Percentiles rank a stretch among this genome's conserved stretches.
Conservation (phyloP, 2,329 filamentous ascomycete genomes). For the Sporothrix euskadiensis region DNA sequence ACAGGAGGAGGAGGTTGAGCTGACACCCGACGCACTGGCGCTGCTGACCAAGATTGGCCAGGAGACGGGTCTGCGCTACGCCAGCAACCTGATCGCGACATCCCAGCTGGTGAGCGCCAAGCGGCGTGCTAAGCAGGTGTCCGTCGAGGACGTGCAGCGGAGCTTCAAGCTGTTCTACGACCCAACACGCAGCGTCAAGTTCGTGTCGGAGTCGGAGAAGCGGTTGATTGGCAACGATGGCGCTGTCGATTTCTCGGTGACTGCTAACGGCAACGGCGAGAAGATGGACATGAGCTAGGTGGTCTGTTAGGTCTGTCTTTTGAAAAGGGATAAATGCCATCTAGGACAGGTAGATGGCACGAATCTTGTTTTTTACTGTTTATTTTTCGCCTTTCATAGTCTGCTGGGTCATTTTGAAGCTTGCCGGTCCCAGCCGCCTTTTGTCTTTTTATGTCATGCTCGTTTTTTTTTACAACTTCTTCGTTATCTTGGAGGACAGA, state of each 20-base stretch:
- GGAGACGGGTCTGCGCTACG: conserved; percentile 89
- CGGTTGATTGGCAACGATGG: conserved; percentile 88
- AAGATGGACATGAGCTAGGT: conserved; percentile 39
- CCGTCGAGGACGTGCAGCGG: conserved; percentile 84
- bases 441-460: not conserved
- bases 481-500: conserved; percentile 19
- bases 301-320: not conserved
- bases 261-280: conserved; percentile 53
- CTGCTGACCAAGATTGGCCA: conserved; percentile 93
- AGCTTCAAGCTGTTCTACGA: conserved; percentile 96
- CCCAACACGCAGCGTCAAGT: conserved; percentile 80
- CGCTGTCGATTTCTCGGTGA: conserved; percentile 66
- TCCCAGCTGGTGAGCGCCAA: conserved; percentile 86
- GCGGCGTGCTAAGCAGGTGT: conserved; percentile 79
- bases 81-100: conserved; percentile 96
- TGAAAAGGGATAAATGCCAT: conserved; percentile 19
- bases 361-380: conserved; percentile 20
- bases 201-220: conserved; percentile 87
- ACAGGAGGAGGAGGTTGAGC: conserved; percentile 92
- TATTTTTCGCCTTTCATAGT: conserved; percentile 13
- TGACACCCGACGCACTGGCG: conserved; percentile 85
- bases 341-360: conserved; percentile 25
- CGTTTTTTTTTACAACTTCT: conserved; percentile 2
- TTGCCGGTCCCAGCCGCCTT: not conserved
- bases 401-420: not conserved